Conservation (phyloP, 2,329 filamentous ascomycete genomes). For the Tolypocladium guangdongense region DNA sequence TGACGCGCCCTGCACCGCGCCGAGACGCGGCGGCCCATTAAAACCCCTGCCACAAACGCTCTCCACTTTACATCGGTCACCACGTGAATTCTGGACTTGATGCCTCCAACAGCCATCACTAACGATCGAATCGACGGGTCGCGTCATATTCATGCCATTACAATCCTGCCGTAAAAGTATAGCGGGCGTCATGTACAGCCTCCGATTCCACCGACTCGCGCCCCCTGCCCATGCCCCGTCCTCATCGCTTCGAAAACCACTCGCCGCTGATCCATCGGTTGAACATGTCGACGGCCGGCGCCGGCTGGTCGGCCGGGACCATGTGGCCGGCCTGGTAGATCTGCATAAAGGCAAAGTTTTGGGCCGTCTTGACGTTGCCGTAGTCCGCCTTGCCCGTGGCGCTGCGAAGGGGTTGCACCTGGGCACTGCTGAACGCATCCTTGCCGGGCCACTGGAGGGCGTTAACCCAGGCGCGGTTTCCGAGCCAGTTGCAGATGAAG, state of each 20-base stretch:
- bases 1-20: constrained; percentile 13
- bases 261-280: constrained; percentile 66
- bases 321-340: constrained; percentile 88
- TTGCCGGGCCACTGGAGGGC: constrained; percentile 87
- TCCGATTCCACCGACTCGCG: background rate
- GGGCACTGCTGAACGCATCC: constrained; percentile 62
- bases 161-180: background rate
- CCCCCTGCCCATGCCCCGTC: background rate
- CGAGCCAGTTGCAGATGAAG: constrained; percentile 95
- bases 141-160: background rate
- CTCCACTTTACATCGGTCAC: background rate
- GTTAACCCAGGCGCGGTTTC: constrained; percentile 90
- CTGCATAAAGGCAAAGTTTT: constrained; percentile 89
- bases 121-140: too few relatives aligned
- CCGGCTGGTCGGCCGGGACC: constrained; percentile 92
- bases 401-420: constrained; percentile 59
- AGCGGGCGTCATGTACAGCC: background rate
- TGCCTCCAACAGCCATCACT: too few relatives aligned
- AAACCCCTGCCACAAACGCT: constrained; percentile 9
- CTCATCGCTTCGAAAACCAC: constrained; percentile 4
- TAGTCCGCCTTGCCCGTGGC: constrained; percentile 29
- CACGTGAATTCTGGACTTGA: background rate
- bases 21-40: constrained; percentile 17
- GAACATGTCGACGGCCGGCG: constrained; percentile 77
- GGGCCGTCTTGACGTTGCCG: constrained; percentile 73